Evolutionary conservation across 352 stramenopile genomes (phyloP).

Genomic region (Globisporangium camurandrum): DNA sequence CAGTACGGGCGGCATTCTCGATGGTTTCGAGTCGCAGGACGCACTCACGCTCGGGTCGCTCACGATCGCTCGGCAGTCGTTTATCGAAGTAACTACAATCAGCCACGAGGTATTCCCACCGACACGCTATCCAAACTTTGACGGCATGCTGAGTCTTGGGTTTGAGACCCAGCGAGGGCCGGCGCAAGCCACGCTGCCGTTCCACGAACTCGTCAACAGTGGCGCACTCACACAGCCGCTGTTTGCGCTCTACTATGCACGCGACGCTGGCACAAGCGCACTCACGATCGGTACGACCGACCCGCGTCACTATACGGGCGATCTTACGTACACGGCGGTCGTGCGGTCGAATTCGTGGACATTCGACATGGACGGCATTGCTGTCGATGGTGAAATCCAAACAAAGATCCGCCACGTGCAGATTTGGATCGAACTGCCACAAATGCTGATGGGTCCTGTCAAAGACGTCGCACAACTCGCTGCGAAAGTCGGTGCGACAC

Average conservation of each 20-base stretch:
- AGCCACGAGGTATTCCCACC: background rate
- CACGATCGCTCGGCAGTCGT: background rate
- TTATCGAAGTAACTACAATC: constrained; percentile 5
- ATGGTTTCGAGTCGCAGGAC: constrained; percentile 10
- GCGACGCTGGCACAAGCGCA: background rate
- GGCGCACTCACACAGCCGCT: constrained; percentile 8
- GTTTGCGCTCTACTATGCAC: constrained; percentile 7
- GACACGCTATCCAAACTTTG: background rate
- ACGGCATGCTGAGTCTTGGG: constrained; percentile 5
- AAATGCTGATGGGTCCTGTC: background rate
- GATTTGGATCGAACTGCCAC: background rate
- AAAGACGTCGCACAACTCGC: background rate
- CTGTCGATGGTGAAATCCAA: background rate
- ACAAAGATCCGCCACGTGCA: background rate
- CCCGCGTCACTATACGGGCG: constrained; percentile 5
- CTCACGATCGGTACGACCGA: constrained; percentile 6
- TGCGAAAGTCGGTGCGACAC: background rate
- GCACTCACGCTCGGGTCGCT: background rate
- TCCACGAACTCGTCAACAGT: constrained; percentile 7
- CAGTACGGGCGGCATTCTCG: background rate
- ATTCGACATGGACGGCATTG: constrained; percentile 5
- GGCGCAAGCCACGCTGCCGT: background rate
- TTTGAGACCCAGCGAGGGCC: background rate
- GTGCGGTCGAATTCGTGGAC: background rate
- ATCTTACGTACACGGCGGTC: constrained; percentile 2